Evolutionary conservation across 495 filamentous ascomycete species (phyloP).

Genomic region (Letharia lupina): DNA sequence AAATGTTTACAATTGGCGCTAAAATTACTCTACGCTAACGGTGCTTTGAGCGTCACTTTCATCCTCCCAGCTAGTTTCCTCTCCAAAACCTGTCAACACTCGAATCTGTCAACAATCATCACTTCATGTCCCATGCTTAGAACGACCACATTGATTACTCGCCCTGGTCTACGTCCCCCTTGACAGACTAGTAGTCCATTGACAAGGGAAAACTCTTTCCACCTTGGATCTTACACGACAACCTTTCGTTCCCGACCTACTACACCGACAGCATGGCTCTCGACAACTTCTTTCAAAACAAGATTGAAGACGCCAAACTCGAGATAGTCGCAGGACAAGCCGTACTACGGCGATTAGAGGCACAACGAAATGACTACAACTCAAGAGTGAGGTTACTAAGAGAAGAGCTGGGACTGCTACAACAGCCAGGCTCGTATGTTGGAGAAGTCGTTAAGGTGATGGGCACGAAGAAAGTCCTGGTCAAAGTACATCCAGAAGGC

Average conservation of each 20-base stretch:
- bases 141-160: too few species aligned
- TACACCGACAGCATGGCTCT: slow-evolving; percentile 70
- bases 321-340: slow-evolving; percentile 99
- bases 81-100: too few species aligned
- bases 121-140: too few species aligned
- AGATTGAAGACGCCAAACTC: slow-evolving; percentile 99
- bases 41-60: too few species aligned
- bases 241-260: slow-evolving; percentile 10
- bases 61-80: too few species aligned
- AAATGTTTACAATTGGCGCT: too few species aligned
- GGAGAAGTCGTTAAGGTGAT: slow-evolving; percentile 99
- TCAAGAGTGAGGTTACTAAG: slow-evolving; percentile 89
- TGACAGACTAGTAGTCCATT: background rate
- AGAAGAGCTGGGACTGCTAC: slow-evolving; percentile 91
- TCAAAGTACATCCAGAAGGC: slow-evolving; percentile 98
- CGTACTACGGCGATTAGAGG: slow-evolving; percentile 86
- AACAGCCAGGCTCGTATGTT: slow-evolving; percentile 97
- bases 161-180: background rate
- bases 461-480: slow-evolving; percentile 97
- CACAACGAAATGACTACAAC: slow-evolving; percentile 99
- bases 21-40: too few species aligned
- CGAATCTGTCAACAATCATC: too few species aligned
- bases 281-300: slow-evolving; percentile 98
- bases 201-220: background rate
- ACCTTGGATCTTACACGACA: background rate